Evolutionary conservation across 2,329 filamentous ascomycete species (phyloP), one percentile per base, ranked within the genome.

Genomic region (Fusarium goolgardi): DNA sequence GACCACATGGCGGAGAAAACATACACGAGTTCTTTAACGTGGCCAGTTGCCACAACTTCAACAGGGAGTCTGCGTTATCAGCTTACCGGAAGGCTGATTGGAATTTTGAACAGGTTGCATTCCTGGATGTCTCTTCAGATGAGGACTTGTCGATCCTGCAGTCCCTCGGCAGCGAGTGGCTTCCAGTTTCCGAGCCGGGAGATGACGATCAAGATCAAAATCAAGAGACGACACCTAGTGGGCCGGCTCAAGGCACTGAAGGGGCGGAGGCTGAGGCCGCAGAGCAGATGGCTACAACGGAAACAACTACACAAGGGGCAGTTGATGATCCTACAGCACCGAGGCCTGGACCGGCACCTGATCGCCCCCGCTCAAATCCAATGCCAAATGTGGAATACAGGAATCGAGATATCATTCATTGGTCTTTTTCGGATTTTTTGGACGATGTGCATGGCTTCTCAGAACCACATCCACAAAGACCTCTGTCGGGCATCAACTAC

Each of bases 401-500:
- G 5, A 18, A 27, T 43, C 21, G 7, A 12, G 37, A 39, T 13
- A 20, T 15, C 16, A 10, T 43, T 16, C 2, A 4, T 18, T 43
- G 13, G n/a, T 21, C 20, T 6, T 11, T n/a, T n/a, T 12, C n/a
- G 4, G 49, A 52, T 7, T 43, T 43, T 11, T 1, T 41, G 20
- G 35, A 52, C 10, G 49, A 52, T 9, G 18, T 50, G 20, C 20
- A 12, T 23, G 46, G 46, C 23, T 37, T 50, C 18, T 20, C 6
- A 4, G 15, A 18, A 18, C 5, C 15, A 5, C 3, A 60, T 51
- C 3, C 27, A 74, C 29, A 71, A 73, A 29, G 20, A 4, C 50
- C 50, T 11, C 50, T 53, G 16, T 31, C 27, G 12, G 27, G 50
- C 1, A 18, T 53, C 20, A 53, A 53, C 29, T 53, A 53, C 16